Conservation (phyloP, 2,329 filamentous ascomycete species). For the Aspergillus piperis region DNA sequence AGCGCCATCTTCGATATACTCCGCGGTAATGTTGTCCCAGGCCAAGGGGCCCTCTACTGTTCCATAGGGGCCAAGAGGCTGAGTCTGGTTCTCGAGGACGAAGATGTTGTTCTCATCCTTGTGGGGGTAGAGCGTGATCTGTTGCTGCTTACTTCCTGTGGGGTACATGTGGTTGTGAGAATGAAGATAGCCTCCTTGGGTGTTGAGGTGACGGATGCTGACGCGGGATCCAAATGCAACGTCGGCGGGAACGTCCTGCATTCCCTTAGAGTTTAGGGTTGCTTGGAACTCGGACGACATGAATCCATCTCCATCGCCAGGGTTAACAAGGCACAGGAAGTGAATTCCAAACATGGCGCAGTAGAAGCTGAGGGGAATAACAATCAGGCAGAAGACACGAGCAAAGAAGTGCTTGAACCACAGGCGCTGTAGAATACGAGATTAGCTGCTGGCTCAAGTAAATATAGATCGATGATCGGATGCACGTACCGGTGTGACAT, state of each 20-base stretch:
- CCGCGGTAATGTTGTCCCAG: constrained; percentile 74
- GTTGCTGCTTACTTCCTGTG: constrained; percentile 95
- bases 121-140: constrained; percentile 96
- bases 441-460: constrained; percentile 25
- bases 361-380: constrained; percentile 88
- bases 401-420: constrained; percentile 96
- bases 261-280: constrained; percentile 92
- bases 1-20: constrained; percentile 75
- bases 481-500: constrained; percentile 69
- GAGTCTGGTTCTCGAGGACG: constrained; percentile 93
- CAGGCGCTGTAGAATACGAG: constrained; percentile 55
- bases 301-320: constrained; percentile 96
- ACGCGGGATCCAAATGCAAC: constrained; percentile 86
- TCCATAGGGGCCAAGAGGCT: constrained; percentile 76
- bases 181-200: constrained; percentile 95
- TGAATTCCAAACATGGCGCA: constrained; percentile 97
- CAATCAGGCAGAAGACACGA: constrained; percentile 84
- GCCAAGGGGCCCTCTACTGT: constrained; percentile 78
- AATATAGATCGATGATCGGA: no score
- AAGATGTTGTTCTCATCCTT: constrained; percentile 98
- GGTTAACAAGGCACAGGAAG: constrained; percentile 89
- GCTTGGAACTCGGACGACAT: constrained; percentile 99
- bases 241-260: constrained; percentile 93
- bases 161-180: constrained; percentile 98
- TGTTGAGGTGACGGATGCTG: constrained; percentile 89